phyloP scores from a whole-genome alignment of 768 basidiomycete genomes.

The Rhodosporidiobolus odoratus region DNA sequence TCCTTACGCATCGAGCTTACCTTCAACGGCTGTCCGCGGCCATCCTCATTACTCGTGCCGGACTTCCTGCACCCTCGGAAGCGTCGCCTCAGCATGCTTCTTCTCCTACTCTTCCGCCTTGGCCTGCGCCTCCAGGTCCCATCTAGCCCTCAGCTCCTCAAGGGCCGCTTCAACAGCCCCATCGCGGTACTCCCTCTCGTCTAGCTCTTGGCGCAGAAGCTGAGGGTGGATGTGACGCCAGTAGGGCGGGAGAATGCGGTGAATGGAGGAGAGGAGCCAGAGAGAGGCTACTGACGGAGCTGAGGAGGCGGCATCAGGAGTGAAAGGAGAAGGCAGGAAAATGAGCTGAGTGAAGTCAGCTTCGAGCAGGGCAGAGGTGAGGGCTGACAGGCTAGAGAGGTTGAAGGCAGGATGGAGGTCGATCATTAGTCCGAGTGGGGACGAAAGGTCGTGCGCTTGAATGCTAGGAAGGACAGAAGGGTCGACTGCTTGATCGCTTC shows the following conservation, averaged over 20 bases:
- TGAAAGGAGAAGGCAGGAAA: conserved; percentile 1
- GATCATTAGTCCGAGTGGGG: background rate
- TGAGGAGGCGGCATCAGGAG: background rate
- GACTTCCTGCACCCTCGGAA: no score
- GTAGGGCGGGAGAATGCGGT: conserved; percentile 12
- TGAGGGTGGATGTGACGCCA: background rate
- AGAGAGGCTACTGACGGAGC: background rate
- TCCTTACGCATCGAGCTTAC: no score
- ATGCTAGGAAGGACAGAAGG: background rate
- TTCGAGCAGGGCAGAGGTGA: background rate
- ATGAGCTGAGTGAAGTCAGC: conserved; percentile 12
- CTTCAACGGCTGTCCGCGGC: no score
- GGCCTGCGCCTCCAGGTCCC: no score
- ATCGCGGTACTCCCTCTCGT: no score
- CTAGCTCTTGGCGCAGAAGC: conserved; percentile 10
- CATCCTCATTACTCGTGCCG: no score
- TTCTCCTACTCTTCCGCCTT: no score
- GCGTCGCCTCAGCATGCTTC: no score
- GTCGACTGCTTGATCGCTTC: background rate
- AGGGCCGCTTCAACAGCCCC: no score
- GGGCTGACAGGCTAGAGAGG: background rate
- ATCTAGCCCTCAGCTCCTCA: no score
- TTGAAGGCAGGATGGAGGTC: background rate
- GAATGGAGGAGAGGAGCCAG: background rate
- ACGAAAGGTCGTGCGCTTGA: background rate